Base-by-base conservation (phyloP, 2,329 filamentous ascomycete species). In the Cercospora berteroae region DNA sequence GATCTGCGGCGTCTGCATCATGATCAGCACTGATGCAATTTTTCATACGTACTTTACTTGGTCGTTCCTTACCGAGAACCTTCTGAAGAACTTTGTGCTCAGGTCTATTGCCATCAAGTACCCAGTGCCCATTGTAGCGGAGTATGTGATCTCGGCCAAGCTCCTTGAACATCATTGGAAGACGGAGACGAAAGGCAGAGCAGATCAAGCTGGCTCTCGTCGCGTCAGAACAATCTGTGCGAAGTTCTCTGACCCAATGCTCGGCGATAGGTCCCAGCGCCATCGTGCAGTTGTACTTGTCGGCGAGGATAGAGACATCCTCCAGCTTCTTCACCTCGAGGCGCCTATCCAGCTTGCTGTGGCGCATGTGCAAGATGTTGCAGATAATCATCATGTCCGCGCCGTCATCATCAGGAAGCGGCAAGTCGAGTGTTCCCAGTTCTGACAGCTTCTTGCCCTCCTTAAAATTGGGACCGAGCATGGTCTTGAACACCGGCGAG, bases 401-500 rank as follows among this genome's bases (percentile, higher is more conserved):
- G 5, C 57, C 36, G 16, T 65, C 50, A 23, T 70, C 69, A 3
- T 69, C 67, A 12, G 50, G 64, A 2, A 65, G 52, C 5, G 23
- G 48, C 13, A 67, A 55, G 31, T 66, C 50, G 5, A 60, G 48
- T 1, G 64, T 42, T 1, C 29, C 27, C 10, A 5, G 12, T 4
- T 20, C 18, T 2, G 33, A 33, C 13, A 33, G 18, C 9, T 18
- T 18, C 20, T 66, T 64, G 31, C 55, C 60, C 36, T 64, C 66
- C 31, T 31, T 56, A n/a, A 63, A 63, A n/a, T 52, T 36, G 2
- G 65, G 67, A 1, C 67, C 62, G 6, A 65, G 58, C 33, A 69
- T 33, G 3, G 13, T 25, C 9, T 64, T 33, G 55, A 72, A 70
- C 39, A 71, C 66, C 1, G 60, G 42, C 5, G 71, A 72, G n/a